Evolutionary conservation across 1,284 basidiomycete genomes (phyloP), one percentile per base, ranked within the genome.

Genomic region (Papiliotrema terrestris): DNA sequence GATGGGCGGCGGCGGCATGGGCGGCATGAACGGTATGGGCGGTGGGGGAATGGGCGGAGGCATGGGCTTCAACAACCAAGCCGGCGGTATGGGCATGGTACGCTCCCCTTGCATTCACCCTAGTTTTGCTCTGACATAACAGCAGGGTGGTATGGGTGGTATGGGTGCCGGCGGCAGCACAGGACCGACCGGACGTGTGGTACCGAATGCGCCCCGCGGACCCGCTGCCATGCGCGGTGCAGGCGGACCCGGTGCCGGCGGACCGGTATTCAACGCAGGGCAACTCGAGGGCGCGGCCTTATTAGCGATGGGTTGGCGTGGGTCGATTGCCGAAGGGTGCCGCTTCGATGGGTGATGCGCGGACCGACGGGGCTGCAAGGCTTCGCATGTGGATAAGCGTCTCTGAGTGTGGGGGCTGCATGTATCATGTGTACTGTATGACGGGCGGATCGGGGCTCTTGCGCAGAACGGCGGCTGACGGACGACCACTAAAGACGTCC

Each of bases 241-340:
- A 15, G 58, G 78, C 72, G 72, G 20, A 73, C 71, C 54, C 6
- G 50, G 49, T 42, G 19, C 25, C 19, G 32, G 39, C 26, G 1
- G 87, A 90, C 73, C 80, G 89, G 47, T 75, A 77, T 55, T 73
- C 72, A 20, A 77, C 74, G 8, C 74, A 75, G 54, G 75, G 75
- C 9, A 56, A 56, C 14, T 69, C 73, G 41, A 63, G 75, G 47
- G 61, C 72, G 23, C 72, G 67, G 62, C 75, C 75, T 17, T 77
- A 77, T 55, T 77, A 57, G 54, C 23, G 20, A 11, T 32, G 5
- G 29, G n/a, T n/a, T n/a, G n/a, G n/a, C n/a, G n/a, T n/a, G n/a
- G n/a, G n/a, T n/a, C n/a, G n/a, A n/a, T n/a, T n/a, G n/a, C n/a
- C n/a, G n/a, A n/a, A n/a, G n/a, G n/a, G n/a, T n/a, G n/a, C n/a